Percentiles rank a stretch among this genome's conserved stretches.
phyloP scores from a whole-genome alignment of 805 yeast genomes.

The Deakozyma indianensis region DNA sequence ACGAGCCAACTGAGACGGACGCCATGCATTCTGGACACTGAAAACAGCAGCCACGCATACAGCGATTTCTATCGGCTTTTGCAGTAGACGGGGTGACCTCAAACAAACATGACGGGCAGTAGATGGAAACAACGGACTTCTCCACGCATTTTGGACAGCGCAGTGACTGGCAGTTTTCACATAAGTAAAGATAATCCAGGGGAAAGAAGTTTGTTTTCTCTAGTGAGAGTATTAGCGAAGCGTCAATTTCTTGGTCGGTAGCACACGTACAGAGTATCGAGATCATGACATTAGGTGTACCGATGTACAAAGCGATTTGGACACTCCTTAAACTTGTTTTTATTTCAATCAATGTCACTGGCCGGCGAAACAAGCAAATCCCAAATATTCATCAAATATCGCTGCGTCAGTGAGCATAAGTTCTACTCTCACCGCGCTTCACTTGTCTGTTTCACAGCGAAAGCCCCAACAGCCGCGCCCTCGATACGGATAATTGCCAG shows the following conservation, averaged over 20 bases:
- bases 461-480: too few species aligned
- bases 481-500: too few species aligned
- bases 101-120: constrained; percentile 23
- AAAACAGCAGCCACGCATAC: constrained; percentile 21
- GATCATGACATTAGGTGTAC: too few species aligned
- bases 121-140: constrained; percentile 20
- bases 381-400: too few species aligned
- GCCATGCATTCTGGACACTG: constrained; percentile 21
- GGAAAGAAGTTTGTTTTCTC: constrained; percentile 11
- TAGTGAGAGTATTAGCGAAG: background rate
- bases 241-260: background rate
- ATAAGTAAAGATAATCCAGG: constrained; percentile 21
- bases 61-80: constrained; percentile 12
- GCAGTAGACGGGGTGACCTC: constrained; percentile 18
- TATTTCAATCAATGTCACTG: too few species aligned
- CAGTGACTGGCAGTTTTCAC: constrained; percentile 21
- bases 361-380: too few species aligned
- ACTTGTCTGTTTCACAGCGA: too few species aligned
- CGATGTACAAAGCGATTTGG: too few species aligned
- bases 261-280: background rate
- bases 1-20: constrained; percentile 5
- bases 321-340: too few species aligned
- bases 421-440: too few species aligned
- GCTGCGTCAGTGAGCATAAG: too few species aligned
- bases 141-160: constrained; percentile 24